Evolutionary conservation across 2,329 filamentous ascomycete species (phyloP), one percentile per base, ranked within the genome.

Genomic region (Pestalotiopsis sp.): DNA sequence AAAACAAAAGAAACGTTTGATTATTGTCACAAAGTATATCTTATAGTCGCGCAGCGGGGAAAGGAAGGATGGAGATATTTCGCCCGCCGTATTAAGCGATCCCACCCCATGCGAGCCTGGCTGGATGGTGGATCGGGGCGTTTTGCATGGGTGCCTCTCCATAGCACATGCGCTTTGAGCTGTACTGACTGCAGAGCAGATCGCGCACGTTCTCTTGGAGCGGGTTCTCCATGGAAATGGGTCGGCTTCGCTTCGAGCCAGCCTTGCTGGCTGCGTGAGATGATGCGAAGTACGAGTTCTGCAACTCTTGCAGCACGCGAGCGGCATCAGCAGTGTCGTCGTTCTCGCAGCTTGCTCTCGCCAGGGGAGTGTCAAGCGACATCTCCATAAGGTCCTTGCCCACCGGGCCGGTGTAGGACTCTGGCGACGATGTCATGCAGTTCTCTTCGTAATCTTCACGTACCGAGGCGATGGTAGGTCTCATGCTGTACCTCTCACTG

Each of bases 121-220:
- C 83, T 61, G 85, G 81, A 73, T 88, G 86, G 31, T 36, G 31
- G 6, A 36, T 36, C 31, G 31, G 31, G 31, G 31, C 31, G 31
- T 36, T 36, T 36, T 36, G 31, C 31, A 36, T 9, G 31, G 31
- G 31, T 36, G 31, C 31, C 31, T 36, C 31, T 36, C 31, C 31
- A 80, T 89, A 92, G 81, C 91, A 92, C 49, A 91, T 84, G 73
- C 91, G 87, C 82, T 93, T 93, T 71, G 87, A 83, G 72, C 86
- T 84, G 41, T 75, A 75, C 56, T 75, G 77, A 70, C 78, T 76
- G 71, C 67, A 78, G 36, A 93, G 81, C 73, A 92, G 83, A 66
- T 90, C 86, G 67, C 90, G 89, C 12, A 93, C 90, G 69, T 91
- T 90, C 69, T 92, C 89, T 75, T 92, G 90, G 9, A 91, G 82